Conservation (phyloP, 106 monocot genomes). For the Hemerocallis citrina region DNA sequence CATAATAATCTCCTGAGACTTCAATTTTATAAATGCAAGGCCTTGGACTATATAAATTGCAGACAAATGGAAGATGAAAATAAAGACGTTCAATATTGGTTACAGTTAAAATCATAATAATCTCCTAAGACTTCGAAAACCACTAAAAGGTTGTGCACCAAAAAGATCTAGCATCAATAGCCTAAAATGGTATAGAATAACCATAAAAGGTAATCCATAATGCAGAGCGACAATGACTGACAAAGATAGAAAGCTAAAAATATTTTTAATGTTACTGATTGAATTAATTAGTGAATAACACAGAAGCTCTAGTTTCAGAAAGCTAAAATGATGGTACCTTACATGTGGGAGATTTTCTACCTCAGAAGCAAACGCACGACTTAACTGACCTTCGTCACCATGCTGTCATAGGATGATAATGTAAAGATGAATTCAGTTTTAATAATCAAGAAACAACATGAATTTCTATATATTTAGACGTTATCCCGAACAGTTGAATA, state of each 20-base stretch:
- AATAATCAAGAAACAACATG: too few species aligned
- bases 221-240: neutral
- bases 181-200: too few species aligned
- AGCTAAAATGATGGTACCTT: constrained; percentile 34
- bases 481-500: too few species aligned
- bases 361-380: constrained; percentile 62
- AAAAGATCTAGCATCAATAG: neutral
- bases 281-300: neutral
- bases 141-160: neutral
- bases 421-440: neutral
- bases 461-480: too few species aligned
- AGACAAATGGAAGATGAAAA: too few species aligned
- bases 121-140: neutral
- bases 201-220: neutral
- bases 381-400: constrained; percentile 85
- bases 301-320: neutral
- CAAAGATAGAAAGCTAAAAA: too few species aligned
- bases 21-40: too few species aligned
- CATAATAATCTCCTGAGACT: too few species aligned
- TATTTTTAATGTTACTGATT: too few species aligned
- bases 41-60: too few species aligned
- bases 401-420: constrained; percentile 31
- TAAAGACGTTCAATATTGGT: too few species aligned
- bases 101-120: neutral
- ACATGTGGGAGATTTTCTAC: constrained; percentile 64